Conservation (phyloP, 352 stramenopile genomes). For the Lagenidium sp. region DNA sequence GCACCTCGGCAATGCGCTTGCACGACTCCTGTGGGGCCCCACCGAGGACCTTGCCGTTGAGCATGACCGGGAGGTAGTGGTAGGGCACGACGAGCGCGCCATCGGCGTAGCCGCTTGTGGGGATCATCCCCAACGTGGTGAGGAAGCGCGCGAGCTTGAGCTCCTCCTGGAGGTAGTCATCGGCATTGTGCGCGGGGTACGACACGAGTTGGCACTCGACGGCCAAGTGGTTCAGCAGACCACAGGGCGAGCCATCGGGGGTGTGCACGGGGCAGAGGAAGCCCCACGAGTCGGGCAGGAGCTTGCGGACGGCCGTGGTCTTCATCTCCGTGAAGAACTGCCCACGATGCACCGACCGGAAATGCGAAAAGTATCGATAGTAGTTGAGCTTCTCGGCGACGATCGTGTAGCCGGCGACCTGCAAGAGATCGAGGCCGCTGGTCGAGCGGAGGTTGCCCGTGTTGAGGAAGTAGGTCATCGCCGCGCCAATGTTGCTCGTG, state of each 20-base stretch:
- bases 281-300: slow-evolving; percentile 98
- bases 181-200: slow-evolving; percentile 59
- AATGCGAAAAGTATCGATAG: slow-evolving; percentile 98
- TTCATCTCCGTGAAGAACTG: slow-evolving; percentile 99
- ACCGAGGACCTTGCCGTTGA: slow-evolving; percentile 96
- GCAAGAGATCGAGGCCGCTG: slow-evolving; percentile 97
- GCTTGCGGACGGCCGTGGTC: slow-evolving; percentile 97
- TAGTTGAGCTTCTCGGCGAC: slow-evolving; percentile 99
- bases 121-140: slow-evolving; percentile 74
- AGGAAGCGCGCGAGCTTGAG: slow-evolving; percentile 73
- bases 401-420: slow-evolving; percentile 97
- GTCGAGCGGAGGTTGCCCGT: slow-evolving; percentile 98
- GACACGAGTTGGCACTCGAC: slow-evolving; percentile 88
- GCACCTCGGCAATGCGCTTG: slow-evolving; percentile 65
- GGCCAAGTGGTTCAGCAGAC: slow-evolving; percentile 97
- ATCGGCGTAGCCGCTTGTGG: slow-evolving; percentile 68
- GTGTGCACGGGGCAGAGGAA: slow-evolving; percentile 99
- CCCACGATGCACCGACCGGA: slow-evolving; percentile 97
- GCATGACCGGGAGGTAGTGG: slow-evolving; percentile 92
- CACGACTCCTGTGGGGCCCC: slow-evolving; percentile 80
- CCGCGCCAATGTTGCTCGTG: slow-evolving; percentile 86
- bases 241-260: slow-evolving; percentile 98
- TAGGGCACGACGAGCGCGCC: slow-evolving; percentile 80
- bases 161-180: slow-evolving; percentile 67
- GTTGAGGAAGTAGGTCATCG: slow-evolving; percentile 98